Evolutionary conservation across 1,284 basidiomycete genomes (phyloP), one percentile per base, ranked within the genome.

Genomic region (Boletus sp.): DNA sequence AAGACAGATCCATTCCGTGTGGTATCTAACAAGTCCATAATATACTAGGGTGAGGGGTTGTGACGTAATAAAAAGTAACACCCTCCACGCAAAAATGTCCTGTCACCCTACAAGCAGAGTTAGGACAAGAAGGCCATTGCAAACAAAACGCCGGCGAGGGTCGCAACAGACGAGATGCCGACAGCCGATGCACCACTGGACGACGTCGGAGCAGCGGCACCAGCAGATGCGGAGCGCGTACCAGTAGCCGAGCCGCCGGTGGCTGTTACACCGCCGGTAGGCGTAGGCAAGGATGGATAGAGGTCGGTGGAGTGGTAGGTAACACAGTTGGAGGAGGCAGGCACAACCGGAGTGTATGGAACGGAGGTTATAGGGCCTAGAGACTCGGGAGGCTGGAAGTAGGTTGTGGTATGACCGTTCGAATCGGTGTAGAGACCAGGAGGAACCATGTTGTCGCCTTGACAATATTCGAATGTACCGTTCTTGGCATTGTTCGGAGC

Each of bases 301-400:
- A 89, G 69, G 17, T 70, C 73, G 1, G 75, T 58, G 14, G 79
- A 82, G 20, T 70, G 58, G 65, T 73, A 81, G 1, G 77, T 74
- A 22, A 72, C 69, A 62, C 88, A 91, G 68, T 79, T 79, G 40
- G 78, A 81, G 22, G 77, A 78, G 1, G 79, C 66, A 8, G 88
- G 84, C 26, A 82, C 65, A 8, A 62, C 64, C 9, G 85, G 70
- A 0, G 71, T 72, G 69, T 85, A 90, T 0, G 86, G 84, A 32
- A 86, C 71, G 8, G 72, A 72, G 34, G 66, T 67, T 61, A 81
- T 80, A 5, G 76, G 62, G 10, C 81, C 78, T 32, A 81, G 69
- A 10, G 75, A 74, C 57, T 84, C 78, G 35, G 80, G 69, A 20
- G 82, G 80, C 66, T 87, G 82, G 23, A 70, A 68, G 68, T 79